Conservation (phyloP, 176 grass and related monocot genomes). For the Sorghum bicolor region Sorghum_bicolor_NCBIv3 NC_012870.2:7513501-7514000, state of each 20-base stretch:
- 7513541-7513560: conserved; percentile 6
- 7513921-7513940: conserved; percentile 15
- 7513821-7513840: not conserved
- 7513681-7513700: not conserved
- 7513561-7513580: conserved; percentile 8
- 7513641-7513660: not conserved
- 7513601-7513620: not conserved
- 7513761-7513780: not conserved
- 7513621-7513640: not conserved
- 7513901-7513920: not conserved
- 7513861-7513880: not conserved
- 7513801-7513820: not conserved
- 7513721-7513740: not conserved
- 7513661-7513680: not conserved
- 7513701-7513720: not conserved
- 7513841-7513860: not conserved
- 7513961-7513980: not conserved
- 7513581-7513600: not conserved
- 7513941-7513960: not conserved
- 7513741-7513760: not conserved
- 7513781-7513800: not conserved
- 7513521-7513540: not conserved
- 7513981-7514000: not conserved
- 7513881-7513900: not conserved
- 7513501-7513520: conserved; percentile 9